A percentile compares a stretch with the other conserved stretches of the same genome.
Evolutionary conservation across 2,329 filamentous ascomycete genomes (phyloP).

Genomic region (Ophiostoma sp.): DNA sequence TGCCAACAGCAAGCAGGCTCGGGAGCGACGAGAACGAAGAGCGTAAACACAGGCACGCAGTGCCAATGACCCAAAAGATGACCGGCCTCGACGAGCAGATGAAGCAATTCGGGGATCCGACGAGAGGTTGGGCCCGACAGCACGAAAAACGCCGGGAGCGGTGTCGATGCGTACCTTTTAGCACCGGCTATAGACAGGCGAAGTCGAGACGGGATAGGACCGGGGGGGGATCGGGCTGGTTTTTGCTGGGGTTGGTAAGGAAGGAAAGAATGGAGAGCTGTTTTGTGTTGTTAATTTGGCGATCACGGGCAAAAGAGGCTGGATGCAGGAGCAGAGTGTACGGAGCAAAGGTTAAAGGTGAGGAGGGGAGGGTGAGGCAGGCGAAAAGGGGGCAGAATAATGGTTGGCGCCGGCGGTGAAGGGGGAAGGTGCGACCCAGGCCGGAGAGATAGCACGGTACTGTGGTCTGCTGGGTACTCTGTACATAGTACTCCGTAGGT

Average conservation of each 20-base stretch:
- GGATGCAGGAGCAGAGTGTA: neutral
- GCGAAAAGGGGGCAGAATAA: conserved; percentile 25
- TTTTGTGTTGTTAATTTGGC: neutral
- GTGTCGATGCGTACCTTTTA: conserved; percentile 11
- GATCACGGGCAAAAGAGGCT: conserved; percentile 8
- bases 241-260: neutral
- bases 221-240: neutral
- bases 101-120: conserved; percentile 6
- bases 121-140: neutral
- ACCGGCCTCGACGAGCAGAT: neutral
- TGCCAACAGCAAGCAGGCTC: neutral
- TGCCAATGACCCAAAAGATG: neutral
- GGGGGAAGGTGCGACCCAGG: conserved; percentile 19
- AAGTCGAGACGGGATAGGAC: neutral
- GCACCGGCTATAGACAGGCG: neutral
- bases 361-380: conserved; percentile 2
- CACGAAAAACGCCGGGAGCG: conserved; percentile 1
- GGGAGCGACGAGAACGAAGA: neutral
- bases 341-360: conserved; percentile 15
- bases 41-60: neutral
- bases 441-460: neutral
- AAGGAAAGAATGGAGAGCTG: neutral
- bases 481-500: no score
- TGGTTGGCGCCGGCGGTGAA: conserved; percentile 25
- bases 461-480: no score